Evolutionary conservation across 2,329 filamentous ascomycete species (phyloP).

Genomic region (Aspergillus melleus): DNA sequence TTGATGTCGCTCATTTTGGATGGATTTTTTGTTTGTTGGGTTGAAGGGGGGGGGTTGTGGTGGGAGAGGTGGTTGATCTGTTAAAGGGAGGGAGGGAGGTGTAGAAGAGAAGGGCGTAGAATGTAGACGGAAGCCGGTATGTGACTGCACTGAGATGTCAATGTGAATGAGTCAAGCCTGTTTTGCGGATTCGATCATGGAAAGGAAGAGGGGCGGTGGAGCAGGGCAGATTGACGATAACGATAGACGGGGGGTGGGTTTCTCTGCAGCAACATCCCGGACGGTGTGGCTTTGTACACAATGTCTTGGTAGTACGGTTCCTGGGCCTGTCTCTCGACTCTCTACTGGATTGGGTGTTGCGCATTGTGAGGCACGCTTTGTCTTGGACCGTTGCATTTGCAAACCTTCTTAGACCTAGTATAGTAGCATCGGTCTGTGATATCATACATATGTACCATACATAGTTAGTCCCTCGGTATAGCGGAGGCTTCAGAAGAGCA

Average conservation of each 20-base stretch:
- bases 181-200: too few species aligned
- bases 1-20: conserved; percentile 32
- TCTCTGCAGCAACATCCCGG: not conserved
- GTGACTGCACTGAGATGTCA: not conserved
- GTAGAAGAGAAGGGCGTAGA: not conserved
- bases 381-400: too few species aligned
- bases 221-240: conserved; percentile 10
- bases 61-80: not conserved
- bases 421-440: not conserved
- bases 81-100: not conserved
- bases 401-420: not conserved
- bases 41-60: not conserved
- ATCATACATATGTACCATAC: not conserved
- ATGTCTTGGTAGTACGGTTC: not conserved
- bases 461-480: not conserved
- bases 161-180: not conserved
- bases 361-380: too few species aligned
- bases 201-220: conserved; percentile 6
- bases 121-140: not conserved
- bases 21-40: not conserved
- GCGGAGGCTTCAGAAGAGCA: not conserved
- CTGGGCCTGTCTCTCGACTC: not conserved
- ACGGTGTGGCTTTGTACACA: not conserved
- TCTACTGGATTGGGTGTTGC: not conserved
- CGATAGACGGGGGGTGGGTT: not conserved